Evolutionary conservation across 129 eudicot species (phyloP), one percentile per base, ranked within the genome.

Genomic region (Flaveria trinervia): DNA sequence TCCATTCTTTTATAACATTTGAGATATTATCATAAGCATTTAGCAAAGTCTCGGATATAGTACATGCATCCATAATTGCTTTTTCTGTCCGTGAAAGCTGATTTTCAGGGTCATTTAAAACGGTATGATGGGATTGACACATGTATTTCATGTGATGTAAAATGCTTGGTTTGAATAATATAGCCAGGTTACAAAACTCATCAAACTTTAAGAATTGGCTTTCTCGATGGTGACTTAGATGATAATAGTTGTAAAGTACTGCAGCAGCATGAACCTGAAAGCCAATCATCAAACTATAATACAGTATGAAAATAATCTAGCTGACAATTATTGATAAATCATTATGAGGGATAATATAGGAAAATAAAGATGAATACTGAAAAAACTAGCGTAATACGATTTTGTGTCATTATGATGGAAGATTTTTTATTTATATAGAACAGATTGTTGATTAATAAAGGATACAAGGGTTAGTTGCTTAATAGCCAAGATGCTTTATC

Each of bases 241-340:
- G 93, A 75, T 91, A 91, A 68, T 94, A 94, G 79, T 94, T 91
- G 85, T 91, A 94, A 62, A 94, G 92, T 64, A 94, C 76, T 73
- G 82, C 98, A 57, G 84, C 96, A 48, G 98, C 97, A 81, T 91
- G 92, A 79, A 94, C 84, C 98, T 94, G 84, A 67, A 71, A 76
- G 3, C 13, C 43, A 13, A 13, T 18, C 51, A 70, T 61, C 50
- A 54, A 54, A 68, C 8, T 15, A 51, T 55, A 33, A 65, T 17
- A 49, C 7, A 17, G 2, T 50, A 9, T 15, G 50, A 67, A 65
- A 33, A 62, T 28, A 62, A 66, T n/a, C 51, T 49, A 39, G 50
- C 51, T 33, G 46, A 33, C 22, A 33, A 10, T 11, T 26, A 11
- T 12, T 12, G 67, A 60, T 60, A 25, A 25, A 5, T 25, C 41